Conservation (phyloP, 2,329 filamentous ascomycete genomes). For the Aspergillus pseudoterreus region DNA sequence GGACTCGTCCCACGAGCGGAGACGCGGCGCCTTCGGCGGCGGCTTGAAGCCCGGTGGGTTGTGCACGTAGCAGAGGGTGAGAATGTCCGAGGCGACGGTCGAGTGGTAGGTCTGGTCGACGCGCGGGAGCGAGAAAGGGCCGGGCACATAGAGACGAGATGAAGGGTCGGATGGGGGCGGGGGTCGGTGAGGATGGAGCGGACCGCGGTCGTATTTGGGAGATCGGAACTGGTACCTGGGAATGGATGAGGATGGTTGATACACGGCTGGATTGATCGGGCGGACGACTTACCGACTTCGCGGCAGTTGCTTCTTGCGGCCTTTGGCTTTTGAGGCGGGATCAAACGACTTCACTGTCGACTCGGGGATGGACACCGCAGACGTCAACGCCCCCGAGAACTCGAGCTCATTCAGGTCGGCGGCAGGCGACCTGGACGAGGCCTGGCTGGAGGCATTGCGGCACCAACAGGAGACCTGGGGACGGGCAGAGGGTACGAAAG, state of each 20-base stretch:
- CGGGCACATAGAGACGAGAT: conserved; percentile 83
- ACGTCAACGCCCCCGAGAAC: conserved; percentile 43
- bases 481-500: conserved; percentile 27
- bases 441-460: conserved; percentile 48
- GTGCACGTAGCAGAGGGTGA: conserved; percentile 86
- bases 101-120: conserved; percentile 86
- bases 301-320: conserved; percentile 44
- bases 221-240: conserved; percentile 88
- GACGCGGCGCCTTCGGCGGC: conserved; percentile 57
- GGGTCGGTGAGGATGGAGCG: conserved; percentile 87
- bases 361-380: conserved; percentile 33
- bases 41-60: conserved; percentile 70
- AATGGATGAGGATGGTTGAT: conserved; percentile 6
- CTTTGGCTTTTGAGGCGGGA: conserved; percentile 45
- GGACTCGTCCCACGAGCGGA: conserved; percentile 82
- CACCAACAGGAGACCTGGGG: conserved; percentile 30
- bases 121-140: conserved; percentile 83
- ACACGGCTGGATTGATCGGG: not conserved
- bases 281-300: conserved; percentile 49
- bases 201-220: conserved; percentile 91
- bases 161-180: conserved; percentile 81
- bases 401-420: conserved; percentile 45
- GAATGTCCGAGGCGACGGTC: conserved; percentile 80
- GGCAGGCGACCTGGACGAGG: conserved; percentile 28
- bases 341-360: conserved; percentile 45